Base-by-base conservation (phyloP, 768 basidiomycete genomes). In the Pisolithus tinctorius region DNA sequence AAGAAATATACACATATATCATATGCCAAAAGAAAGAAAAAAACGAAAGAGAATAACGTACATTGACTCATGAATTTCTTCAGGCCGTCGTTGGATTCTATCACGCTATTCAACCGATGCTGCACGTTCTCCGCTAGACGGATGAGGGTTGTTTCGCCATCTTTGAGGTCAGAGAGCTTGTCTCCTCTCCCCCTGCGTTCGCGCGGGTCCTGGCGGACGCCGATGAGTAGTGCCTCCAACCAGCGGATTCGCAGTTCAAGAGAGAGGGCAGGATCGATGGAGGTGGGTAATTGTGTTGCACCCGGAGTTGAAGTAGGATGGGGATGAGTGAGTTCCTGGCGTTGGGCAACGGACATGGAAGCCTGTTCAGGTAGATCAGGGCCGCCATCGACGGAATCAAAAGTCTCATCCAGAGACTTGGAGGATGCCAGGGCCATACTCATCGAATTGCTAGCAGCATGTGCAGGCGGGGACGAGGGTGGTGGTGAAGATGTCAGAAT, bases 171-270 rank as follows among this genome's bases (percentile, higher is more conserved):
- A 14, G 63, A n/a, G 2, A 56, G 50, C 47, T 61, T 64, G 53
- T 69, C 53, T 50, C 61, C 53, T 50, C 61, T 55, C 64, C 72
- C 60, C 62, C 73, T 58, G 68, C 71, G 63, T 66, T 76, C 55
- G 65, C 71, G 72, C 49, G 63, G 49, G 39, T 78, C 74, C 44
- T 75, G 76, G 46, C 76, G 77, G 20, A 83, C 75, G 38, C 89
- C 90, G 38, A 82, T 65, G 3, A 91, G 69, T 47, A 93, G 71
- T 16, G 87, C 86, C 63, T 91, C 90, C 1, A 93, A 71, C 86
- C 87, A 89, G 50, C 86, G 74, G 34, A 92, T 63, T 1, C 90
- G 78, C 20, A 93, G 71, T 58, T 91, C 84, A 10, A 93, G 69
- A 3, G 90, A 84, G 13, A 88, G 71, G 0, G 67, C 67, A 4